phyloP scores from a whole-genome alignment of 192 early-diverging fungal species.

The Backusella macrospora region DNA sequence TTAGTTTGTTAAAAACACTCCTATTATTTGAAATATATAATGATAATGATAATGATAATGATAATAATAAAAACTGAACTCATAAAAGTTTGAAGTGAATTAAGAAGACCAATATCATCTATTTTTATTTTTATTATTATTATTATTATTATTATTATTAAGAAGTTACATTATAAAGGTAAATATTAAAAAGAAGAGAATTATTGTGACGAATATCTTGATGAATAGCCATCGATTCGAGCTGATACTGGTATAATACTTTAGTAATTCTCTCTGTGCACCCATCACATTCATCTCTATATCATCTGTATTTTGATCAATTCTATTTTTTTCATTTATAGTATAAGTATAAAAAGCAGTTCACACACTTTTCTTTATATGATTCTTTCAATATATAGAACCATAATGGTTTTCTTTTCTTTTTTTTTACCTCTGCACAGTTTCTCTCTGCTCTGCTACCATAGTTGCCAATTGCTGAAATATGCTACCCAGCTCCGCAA shows the following conservation, averaged over 20 bases:
- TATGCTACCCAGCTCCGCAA: slow-evolving; percentile 91
- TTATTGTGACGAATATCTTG: slow-evolving; percentile 90
- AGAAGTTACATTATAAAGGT: slow-evolving; percentile 31
- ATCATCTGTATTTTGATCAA: slow-evolving; percentile 53
- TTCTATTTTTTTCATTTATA: slow-evolving; percentile 6
- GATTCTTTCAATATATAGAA: background rate
- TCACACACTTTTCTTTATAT: background rate
- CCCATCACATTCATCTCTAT: slow-evolving; percentile 88
- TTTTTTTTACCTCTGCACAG: slow-evolving; percentile 64
- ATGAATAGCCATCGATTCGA: slow-evolving; percentile 96
- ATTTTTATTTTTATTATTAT: background rate
- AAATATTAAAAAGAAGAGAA: slow-evolving; percentile 66
- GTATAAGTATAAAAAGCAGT: too few relatives aligned
- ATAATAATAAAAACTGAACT: too few relatives aligned
- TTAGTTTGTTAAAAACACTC: too few relatives aligned
- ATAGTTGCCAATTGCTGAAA: slow-evolving; percentile 87
- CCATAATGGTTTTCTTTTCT: background rate
- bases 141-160: background rate
- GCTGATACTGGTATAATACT: slow-evolving; percentile 90
- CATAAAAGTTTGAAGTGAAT: too few relatives aligned
- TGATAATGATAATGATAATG: too few relatives aligned
- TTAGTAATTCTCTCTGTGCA: slow-evolving; percentile 87
- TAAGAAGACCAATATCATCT: background rate
- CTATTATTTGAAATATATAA: too few relatives aligned
- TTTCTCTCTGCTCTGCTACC: slow-evolving; percentile 85